Conservation (phyloP, 768 basidiomycete genomes). For the Pleurotus djamor region DNA sequence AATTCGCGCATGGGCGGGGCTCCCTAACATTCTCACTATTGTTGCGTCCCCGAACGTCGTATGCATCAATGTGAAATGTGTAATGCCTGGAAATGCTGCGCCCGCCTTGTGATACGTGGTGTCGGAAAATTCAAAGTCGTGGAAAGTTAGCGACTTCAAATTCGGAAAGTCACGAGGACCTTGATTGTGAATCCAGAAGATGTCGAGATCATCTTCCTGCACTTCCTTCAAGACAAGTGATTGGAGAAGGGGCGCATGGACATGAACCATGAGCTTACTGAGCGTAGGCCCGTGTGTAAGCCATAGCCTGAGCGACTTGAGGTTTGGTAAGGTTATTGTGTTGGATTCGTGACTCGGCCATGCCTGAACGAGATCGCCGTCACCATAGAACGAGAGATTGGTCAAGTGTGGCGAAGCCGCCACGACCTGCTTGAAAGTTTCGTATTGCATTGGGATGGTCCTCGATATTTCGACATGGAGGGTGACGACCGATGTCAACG, state of each 20-base stretch:
- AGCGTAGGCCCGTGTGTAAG: conserved; percentile 33
- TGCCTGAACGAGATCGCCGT: conserved; percentile 24
- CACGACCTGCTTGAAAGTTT: conserved; percentile 29
- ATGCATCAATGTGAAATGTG: conserved; percentile 25
- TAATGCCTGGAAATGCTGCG: conserved; percentile 28
- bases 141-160: conserved; percentile 34
- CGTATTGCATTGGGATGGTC: conserved; percentile 29
- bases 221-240: conserved; percentile 41
- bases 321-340: conserved; percentile 27
- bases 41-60: conserved; percentile 17
- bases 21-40: conserved; percentile 24
- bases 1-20: background rate
- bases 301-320: conserved; percentile 40
- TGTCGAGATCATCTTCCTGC: conserved; percentile 38
- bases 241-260: conserved; percentile 35
- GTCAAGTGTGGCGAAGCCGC: conserved; percentile 27
- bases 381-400: conserved; percentile 43
- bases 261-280: conserved; percentile 31
- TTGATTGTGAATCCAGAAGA: conserved; percentile 23
- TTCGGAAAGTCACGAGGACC: conserved; percentile 24
- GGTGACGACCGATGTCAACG: conserved; percentile 28
- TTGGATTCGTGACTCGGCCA: conserved; percentile 20
- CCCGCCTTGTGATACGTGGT: conserved; percentile 26
- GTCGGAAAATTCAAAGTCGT: conserved; percentile 37
- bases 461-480: conserved; percentile 44